Evolutionary conservation across 768 basidiomycete species (phyloP).

Genomic region (Serendipita vermifera): DNA sequence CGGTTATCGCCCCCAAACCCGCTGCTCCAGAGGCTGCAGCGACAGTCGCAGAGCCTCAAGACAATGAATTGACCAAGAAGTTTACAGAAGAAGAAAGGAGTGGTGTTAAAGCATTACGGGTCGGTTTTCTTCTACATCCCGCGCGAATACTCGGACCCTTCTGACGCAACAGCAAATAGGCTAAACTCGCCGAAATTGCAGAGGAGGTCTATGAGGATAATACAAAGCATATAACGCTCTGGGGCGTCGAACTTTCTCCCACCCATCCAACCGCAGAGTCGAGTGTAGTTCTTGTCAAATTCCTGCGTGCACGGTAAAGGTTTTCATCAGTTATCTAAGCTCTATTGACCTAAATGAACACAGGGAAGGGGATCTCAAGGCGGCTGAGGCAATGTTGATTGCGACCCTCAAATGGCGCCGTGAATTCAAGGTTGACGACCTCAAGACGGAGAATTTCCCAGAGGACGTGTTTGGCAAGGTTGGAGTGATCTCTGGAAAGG

Average conservation of each 20-base stretch:
- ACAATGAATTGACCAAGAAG: slow-evolving; percentile 50
- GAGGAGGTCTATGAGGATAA: slow-evolving; percentile 49
- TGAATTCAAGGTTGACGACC: slow-evolving; percentile 48
- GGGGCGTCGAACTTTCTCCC: slow-evolving; percentile 63
- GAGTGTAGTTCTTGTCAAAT: slow-evolving; percentile 71
- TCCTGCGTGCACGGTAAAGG: slow-evolving; percentile 58
- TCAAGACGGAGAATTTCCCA: slow-evolving; percentile 48
- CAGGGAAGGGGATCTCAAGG: slow-evolving; percentile 40
- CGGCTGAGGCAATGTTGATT: slow-evolving; percentile 53
- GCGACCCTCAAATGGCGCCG: slow-evolving; percentile 60
- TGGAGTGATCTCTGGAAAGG: slow-evolving; percentile 52
- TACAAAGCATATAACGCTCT: slow-evolving; percentile 41
- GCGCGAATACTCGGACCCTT: not conserved
- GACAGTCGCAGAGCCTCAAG: slow-evolving; percentile 43
- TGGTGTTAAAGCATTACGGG: slow-evolving; percentile 55
- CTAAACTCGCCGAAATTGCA: slow-evolving; percentile 40
- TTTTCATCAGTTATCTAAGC: not conserved
- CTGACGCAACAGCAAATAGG: slow-evolving; percentile 18
- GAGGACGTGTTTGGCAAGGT: slow-evolving; percentile 49
- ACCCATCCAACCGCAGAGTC: slow-evolving; percentile 45
- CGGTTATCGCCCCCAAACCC: not conserved
- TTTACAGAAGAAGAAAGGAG: slow-evolving; percentile 65
- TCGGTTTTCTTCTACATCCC: slow-evolving; percentile 23
- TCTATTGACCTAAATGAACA: not conserved
- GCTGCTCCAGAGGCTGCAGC: slow-evolving; percentile 8